These are phyloP conservation scores for Trichoderma polysporum DNA, from an alignment of 2,329 filamentous ascomycete species.

Conservation along the genomic window DNA sequence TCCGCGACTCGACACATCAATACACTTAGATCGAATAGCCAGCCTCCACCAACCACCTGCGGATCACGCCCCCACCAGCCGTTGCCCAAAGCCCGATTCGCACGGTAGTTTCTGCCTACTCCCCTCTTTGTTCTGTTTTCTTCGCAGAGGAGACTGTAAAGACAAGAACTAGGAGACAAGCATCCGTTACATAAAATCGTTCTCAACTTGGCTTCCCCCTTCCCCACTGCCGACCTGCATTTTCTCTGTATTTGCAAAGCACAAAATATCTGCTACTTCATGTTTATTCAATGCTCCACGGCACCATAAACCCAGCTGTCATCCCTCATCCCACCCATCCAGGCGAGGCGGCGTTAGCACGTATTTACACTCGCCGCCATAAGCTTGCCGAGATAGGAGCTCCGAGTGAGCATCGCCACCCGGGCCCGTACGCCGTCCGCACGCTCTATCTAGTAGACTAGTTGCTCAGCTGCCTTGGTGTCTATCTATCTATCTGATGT, in stretches of 20 bases:
- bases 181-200: neutral
- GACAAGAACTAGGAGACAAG: neutral
- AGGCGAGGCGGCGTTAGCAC: conserved; percentile 17
- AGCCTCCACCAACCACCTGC: conserved; percentile 3
- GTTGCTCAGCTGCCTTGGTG: neutral
- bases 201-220: too few relatives aligned
- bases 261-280: neutral
- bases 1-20: neutral
- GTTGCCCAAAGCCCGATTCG: conserved; percentile 1
- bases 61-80: conserved; percentile 17
- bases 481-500: neutral
- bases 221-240: neutral
- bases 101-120: neutral
- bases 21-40: neutral
- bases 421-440: conserved; percentile 5
- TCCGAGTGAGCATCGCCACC: conserved; percentile 18
- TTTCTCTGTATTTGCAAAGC: neutral
- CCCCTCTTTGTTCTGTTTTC: neutral
- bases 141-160: neutral
- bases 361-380: conserved; percentile 18
- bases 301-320: neutral
- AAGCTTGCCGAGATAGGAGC: conserved; percentile 21
- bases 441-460: neutral
- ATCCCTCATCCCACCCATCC: neutral
- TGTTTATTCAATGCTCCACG: neutral